Evolutionary conservation across 805 yeast species (phyloP), one percentile per base, ranked within the genome.

Genomic region (Kregervanrija fluxuum): DNA sequence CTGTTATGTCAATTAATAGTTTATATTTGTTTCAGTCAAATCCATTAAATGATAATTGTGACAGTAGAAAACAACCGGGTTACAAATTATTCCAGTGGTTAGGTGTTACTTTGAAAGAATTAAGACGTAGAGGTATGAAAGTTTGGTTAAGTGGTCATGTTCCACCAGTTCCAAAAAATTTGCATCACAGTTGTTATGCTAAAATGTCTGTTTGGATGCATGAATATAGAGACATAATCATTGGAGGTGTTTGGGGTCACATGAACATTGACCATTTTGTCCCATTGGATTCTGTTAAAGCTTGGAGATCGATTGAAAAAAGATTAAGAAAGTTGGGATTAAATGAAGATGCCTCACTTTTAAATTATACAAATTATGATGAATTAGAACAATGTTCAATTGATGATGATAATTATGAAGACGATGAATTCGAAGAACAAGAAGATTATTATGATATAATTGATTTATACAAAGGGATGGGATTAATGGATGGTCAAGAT

Each of bases 131-230:
- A 48, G 75, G 77, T 13, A 81, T 87, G 78, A 87, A 87, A 65
- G 95, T 84, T 13, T 88, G 95, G 95, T 64, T 87, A 16, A 70
- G 82, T 37, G 95, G 95, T 5, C 96, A 87, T 66, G 95, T 88
- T 12, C 95, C 95, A 3, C 95, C 95, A 4, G 76, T 82, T 39
- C 79, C 80, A 22, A 86, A 86, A 60, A 87, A 87, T 60, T 78
- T 75, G 48, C 95, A 87, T 54, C 68, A 73, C 14, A 70, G 82
- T 37, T 87, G 96, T 57, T 79, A 76, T 52, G 69, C 87, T 41
- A 86, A 86, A 61, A 82, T 79, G 62, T 75, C 84, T 17, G 71
- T 80, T n/a, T 87, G 95, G 95, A 65, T 80, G 33, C 78, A 85
- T 55, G 95, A 86, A 59, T 87, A 82, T 59, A 70, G 95, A 51